Evolutionary conservation across 2,329 filamentous ascomycete species (phyloP).

Genomic region (Ciborinia camelliae): DNA sequence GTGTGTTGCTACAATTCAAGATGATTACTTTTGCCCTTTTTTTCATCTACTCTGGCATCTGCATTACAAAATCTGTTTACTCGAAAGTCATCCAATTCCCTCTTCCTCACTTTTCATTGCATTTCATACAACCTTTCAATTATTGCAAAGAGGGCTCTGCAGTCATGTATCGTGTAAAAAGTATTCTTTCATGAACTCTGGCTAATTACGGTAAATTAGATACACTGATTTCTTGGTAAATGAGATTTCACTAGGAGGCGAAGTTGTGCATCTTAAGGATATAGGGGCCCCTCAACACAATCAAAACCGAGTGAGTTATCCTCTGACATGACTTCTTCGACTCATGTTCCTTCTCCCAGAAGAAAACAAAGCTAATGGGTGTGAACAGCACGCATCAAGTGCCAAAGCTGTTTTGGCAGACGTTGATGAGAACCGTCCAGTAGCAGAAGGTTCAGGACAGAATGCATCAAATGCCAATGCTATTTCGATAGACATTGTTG

Average conservation of each 20-base stretch:
- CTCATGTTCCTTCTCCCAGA: not conserved
- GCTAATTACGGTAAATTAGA: conserved; percentile 39
- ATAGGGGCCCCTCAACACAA: conserved; percentile 25
- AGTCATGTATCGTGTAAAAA: not conserved
- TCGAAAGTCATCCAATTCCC: not conserved
- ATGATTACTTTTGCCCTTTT: not conserved
- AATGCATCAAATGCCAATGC: not conserved
- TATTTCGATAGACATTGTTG: not conserved
- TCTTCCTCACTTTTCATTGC: not conserved
- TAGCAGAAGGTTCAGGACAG: not conserved
- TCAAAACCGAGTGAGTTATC: not conserved
- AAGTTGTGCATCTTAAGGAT: conserved; percentile 58
- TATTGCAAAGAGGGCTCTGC: not conserved
- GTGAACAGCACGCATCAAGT: not conserved
- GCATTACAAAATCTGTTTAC: not conserved
- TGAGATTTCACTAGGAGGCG: conserved; percentile 61
- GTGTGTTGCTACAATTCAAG: not conserved
- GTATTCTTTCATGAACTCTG: not conserved
- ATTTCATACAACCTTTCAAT: not conserved
- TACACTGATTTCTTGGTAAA: conserved; percentile 76
- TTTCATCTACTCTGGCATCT: not conserved
- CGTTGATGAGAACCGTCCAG: conserved; percentile 2
- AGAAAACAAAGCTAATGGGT: not conserved
- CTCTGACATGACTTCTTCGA: not conserved
- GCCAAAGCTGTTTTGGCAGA: not conserved